A percentile compares a stretch with the other conserved stretches of the same genome.
phyloP scores from a whole-genome alignment of 495 filamentous ascomycete species.

The Echria macrotheca region DNA sequence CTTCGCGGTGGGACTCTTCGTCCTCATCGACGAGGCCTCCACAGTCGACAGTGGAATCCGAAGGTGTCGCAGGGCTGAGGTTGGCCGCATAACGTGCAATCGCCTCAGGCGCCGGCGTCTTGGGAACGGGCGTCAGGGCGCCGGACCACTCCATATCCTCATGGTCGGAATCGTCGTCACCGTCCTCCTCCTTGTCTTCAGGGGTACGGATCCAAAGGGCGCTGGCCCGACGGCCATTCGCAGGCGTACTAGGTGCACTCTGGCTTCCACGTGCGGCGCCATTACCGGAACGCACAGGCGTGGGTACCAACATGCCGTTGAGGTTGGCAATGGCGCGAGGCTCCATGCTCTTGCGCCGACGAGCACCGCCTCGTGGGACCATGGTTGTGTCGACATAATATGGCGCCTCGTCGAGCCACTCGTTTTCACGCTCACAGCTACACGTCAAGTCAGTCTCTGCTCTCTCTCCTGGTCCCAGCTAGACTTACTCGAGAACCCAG shows the following conservation, averaged over 20 bases:
- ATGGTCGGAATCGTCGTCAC: conserved; percentile 12
- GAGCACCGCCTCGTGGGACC: conserved; percentile 68
- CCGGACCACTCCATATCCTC: conserved; percentile 32
- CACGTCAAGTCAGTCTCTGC: neutral
- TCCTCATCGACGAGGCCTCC: conserved; percentile 11
- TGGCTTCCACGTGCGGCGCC: conserved; percentile 33
- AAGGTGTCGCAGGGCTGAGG: conserved; percentile 32
- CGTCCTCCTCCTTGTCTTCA: conserved; percentile 24
- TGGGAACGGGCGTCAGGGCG: conserved; percentile 45
- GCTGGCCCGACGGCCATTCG: conserved; percentile 43
- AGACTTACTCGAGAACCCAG: conserved; percentile 80
- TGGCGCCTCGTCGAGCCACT: conserved; percentile 63
- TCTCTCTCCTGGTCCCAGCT: neutral
- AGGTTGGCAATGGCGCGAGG: conserved; percentile 69
- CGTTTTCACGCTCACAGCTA: conserved; percentile 74
- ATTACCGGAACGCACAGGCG: conserved; percentile 31
- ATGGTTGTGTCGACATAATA: conserved; percentile 68
- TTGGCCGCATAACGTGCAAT: conserved; percentile 39
- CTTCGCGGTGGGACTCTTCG: conserved; percentile 35
- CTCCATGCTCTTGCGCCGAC: conserved; percentile 89
- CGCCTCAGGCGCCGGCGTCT: conserved; percentile 48
- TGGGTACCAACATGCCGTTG: conserved; percentile 57
- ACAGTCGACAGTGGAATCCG: conserved; percentile 7
- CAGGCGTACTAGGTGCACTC: conserved; percentile 27
- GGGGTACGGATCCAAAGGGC: conserved; percentile 44